Percentiles rank a stretch among this genome's conserved stretches.
Evolutionary conservation across 352 stramenopile species (phyloP).

Genomic region (Globisporangium splendens): DNA sequence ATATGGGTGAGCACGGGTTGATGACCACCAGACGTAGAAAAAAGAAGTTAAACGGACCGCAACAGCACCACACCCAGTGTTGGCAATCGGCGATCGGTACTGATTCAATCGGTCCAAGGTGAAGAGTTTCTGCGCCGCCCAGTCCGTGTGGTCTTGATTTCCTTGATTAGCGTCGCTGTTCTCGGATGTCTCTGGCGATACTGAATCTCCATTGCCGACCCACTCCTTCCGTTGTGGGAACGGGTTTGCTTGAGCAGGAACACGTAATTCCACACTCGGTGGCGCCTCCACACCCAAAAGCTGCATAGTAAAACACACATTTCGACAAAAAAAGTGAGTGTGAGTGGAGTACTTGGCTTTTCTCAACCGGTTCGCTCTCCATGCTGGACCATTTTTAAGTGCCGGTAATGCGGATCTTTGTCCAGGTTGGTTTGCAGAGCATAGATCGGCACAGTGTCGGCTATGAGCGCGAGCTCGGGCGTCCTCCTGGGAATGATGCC

Average conservation of each 20-base stretch:
- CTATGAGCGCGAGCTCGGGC: neutral
- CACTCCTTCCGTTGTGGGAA: constrained; percentile 3
- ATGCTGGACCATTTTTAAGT: constrained; percentile 6
- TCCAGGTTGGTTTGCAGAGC: constrained; percentile 5
- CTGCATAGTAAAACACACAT: neutral
- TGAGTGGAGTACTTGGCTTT: too few relatives aligned
- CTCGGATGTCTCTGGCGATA: neutral
- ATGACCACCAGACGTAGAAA: neutral
- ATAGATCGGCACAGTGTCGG: constrained; percentile 7
- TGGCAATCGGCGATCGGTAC: constrained; percentile 17
- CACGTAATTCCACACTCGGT: neutral
- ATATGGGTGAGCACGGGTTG: neutral
- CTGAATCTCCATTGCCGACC: neutral
- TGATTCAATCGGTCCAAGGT: constrained; percentile 1
- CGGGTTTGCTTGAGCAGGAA: neutral
- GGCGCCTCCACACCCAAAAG: constrained; percentile 5
- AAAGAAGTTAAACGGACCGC: neutral
- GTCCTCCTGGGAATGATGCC: neutral
- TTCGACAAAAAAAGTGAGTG: neutral
- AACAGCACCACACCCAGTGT: constrained; percentile 22
- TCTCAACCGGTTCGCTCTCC: neutral
- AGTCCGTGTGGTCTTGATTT: too few relatives aligned
- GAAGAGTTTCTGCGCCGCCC: too few relatives aligned
- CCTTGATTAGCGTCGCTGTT: neutral
- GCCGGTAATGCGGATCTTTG: constrained; percentile 1